These are phyloP conservation scores for Pleoardoris graminearum DNA, from an alignment of 2,329 filamentous ascomycete species.

Conservation along the genomic window DNA sequence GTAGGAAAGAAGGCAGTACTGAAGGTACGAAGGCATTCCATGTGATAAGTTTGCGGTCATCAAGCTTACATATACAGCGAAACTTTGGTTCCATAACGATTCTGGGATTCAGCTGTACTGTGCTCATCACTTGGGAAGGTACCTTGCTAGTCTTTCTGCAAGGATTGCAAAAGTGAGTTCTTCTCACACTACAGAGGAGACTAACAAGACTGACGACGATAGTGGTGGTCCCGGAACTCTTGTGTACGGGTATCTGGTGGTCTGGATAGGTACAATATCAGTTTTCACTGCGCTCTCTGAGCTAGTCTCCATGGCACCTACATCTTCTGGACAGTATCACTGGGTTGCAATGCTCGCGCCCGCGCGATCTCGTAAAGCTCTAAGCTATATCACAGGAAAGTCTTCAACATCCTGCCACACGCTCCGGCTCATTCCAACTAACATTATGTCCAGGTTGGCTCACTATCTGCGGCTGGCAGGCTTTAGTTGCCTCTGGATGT, in stretches of 20 bases:
- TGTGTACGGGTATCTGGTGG: constrained; percentile 18
- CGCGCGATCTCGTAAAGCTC: constrained; percentile 1
- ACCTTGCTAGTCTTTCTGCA: background rate
- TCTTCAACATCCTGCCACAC: background rate
- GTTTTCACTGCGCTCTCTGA: constrained; percentile 17
- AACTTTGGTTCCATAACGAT: constrained; percentile 19
- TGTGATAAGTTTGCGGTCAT: too few species aligned
- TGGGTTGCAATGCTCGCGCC: constrained; percentile 46
- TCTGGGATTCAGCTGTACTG: constrained; percentile 17
- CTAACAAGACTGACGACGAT: background rate
- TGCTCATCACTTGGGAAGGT: constrained; percentile 19
- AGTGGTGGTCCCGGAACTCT: constrained; percentile 23
- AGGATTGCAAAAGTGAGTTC: background rate
- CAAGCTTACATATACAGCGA: background rate
- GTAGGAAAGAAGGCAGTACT: too few species aligned
- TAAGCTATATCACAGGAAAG: constrained; percentile 14
- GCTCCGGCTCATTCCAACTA: background rate
- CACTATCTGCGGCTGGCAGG: constrained; percentile 44
- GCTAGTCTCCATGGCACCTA: constrained; percentile 27
- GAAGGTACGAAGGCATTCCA: too few species aligned
- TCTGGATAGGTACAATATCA: constrained; percentile 18
- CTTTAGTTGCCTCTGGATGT: constrained; percentile 23
- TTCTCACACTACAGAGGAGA: background rate
- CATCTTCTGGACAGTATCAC: constrained; percentile 27
- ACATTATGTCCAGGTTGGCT: constrained; percentile 41